Conservation (phyloP, 305 asterid genomes). For the Rubia balearica region DNA sequence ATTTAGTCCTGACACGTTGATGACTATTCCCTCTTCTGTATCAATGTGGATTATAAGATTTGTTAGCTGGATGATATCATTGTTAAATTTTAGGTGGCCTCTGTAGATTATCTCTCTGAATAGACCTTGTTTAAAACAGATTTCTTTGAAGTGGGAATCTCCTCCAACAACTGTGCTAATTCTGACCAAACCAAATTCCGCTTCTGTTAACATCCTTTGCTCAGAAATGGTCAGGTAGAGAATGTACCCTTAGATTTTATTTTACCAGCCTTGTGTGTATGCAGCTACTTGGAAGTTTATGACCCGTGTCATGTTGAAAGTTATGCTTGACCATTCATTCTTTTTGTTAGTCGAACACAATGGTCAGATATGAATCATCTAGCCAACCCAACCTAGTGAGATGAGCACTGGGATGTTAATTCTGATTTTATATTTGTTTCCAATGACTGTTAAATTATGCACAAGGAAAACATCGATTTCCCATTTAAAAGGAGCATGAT, state of each 20-base stretch:
- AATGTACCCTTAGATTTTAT: slow-evolving; percentile 10
- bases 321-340: background rate
- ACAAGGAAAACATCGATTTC: background rate
- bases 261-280: background rate
- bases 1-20: background rate
- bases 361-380: background rate
- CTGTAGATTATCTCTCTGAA: slow-evolving; percentile 2
- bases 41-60: slow-evolving; percentile 4
- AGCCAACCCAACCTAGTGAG: background rate
- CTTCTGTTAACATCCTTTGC: slow-evolving; percentile 63
- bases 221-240: slow-evolving; percentile 78
- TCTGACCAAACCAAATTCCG: slow-evolving; percentile 88
- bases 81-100: background rate
- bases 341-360: background rate
- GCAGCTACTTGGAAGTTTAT: background rate
- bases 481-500: background rate
- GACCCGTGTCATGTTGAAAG: background rate
- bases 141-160: slow-evolving; percentile 94
- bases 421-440: background rate
- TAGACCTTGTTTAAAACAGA: slow-evolving; percentile 40
- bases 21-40: background rate
- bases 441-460: background rate
- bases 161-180: slow-evolving; percentile 90
- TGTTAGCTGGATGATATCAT: slow-evolving; percentile 1
- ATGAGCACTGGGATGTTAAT: background rate